phyloP scores from a whole-genome alignment of 306 rosid species.

The Argentina anserina region DNA sequence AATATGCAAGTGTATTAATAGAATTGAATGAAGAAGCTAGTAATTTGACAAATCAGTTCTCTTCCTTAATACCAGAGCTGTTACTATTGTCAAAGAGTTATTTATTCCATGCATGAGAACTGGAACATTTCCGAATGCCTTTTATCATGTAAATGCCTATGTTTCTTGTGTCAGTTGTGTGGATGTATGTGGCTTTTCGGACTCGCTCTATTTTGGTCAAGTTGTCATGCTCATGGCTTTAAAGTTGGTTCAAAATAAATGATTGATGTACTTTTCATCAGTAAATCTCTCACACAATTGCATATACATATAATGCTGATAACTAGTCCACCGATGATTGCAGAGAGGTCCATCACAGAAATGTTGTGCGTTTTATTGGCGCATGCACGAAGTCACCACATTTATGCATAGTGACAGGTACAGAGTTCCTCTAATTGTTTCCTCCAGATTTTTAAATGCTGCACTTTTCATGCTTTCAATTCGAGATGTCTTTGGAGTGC shows the following conservation, averaged over 20 bases:
- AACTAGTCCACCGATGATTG: conserved; percentile 25
- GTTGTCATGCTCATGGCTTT: not conserved
- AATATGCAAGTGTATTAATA: not conserved
- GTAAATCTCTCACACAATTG: not conserved
- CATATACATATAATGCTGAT: not conserved
- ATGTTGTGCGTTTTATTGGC: conserved; percentile 92
- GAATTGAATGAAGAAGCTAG: not conserved
- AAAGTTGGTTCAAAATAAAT: too few relatives aligned
- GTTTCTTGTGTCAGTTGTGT: not conserved
- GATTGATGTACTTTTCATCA: not conserved
- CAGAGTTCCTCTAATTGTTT: conserved; percentile 16
- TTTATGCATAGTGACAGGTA: conserved; percentile 94
- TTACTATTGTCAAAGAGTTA: not conserved
- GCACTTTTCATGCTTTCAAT: not conserved
- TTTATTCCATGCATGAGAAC: too few relatives aligned
- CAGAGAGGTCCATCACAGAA: conserved; percentile 90
- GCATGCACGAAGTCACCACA: conserved; percentile 86
- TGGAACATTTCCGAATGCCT: not conserved
- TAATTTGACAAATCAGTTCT: not conserved
- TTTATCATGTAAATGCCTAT: not conserved
- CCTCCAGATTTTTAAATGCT: conserved; percentile 7
- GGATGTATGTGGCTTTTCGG: not conserved
- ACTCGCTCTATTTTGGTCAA: not conserved
- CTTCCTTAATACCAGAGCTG: not conserved
- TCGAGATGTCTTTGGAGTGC: not conserved